Evolutionary conservation across 2,329 filamentous ascomycete genomes (phyloP).

Genomic region (Purpureocillium lavendulum): DNA sequence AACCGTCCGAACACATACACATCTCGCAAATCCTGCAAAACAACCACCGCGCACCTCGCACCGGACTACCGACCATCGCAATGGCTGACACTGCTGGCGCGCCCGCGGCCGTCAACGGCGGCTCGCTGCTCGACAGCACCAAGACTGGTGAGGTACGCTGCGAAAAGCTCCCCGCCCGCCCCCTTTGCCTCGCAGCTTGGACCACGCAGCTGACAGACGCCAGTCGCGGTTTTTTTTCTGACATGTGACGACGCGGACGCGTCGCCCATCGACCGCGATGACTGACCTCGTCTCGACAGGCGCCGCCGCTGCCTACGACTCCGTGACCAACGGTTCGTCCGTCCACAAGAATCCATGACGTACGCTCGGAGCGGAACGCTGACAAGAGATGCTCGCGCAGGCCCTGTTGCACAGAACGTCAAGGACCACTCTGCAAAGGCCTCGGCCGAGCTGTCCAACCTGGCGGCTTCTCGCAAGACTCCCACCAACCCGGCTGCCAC

Average conservation of each 20-base stretch:
- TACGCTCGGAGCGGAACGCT: conserved; percentile 3
- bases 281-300: conserved; percentile 30
- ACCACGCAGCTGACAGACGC: conserved; percentile 6
- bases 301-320: conserved; percentile 39
- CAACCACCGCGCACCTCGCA: not conserved
- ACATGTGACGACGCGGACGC: conserved; percentile 2
- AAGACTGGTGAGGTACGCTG: conserved; percentile 46
- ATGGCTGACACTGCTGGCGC: conserved; percentile 23
- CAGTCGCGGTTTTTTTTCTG: conserved; percentile 8
- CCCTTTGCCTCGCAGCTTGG: not conserved
- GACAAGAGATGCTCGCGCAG: conserved; percentile 21
- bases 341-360: not conserved
- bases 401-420: conserved; percentile 51
- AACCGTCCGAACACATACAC: not conserved
- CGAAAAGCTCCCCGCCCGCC: conserved; percentile 4
- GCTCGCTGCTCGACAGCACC: conserved; percentile 34
- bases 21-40: not conserved
- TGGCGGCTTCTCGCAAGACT: conserved; percentile 48
- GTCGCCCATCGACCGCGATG: conserved; percentile 3
- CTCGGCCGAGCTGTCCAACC: conserved; percentile 46
- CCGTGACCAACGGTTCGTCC: conserved; percentile 34
- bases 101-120: conserved; percentile 33
- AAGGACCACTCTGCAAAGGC: conserved; percentile 49
- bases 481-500: conserved; percentile 46
- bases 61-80: conserved; percentile 1